A percentile compares a stretch with the other conserved stretches of the same genome.
Conservation (phyloP, 257 asterid genomes). For the Paulownia fortunei region DNA sequence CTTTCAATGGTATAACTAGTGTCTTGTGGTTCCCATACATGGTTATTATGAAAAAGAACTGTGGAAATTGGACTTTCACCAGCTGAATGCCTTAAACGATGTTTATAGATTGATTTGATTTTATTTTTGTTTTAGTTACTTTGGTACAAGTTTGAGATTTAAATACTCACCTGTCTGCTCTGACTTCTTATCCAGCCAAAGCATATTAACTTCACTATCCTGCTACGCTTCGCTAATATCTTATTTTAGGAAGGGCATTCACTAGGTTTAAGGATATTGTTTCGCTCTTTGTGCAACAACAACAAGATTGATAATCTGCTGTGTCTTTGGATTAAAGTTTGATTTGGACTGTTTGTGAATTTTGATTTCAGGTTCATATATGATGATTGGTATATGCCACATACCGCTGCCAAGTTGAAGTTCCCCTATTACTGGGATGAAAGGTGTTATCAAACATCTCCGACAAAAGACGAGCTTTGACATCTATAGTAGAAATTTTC, state of each 20-base stretch:
- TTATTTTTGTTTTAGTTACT: too few relatives aligned
- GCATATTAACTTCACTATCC: too few relatives aligned
- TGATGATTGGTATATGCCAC: conserved; percentile 91
- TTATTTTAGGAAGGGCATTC: too few relatives aligned
- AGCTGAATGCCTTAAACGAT: too few relatives aligned
- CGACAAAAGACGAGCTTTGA: conserved; percentile 77
- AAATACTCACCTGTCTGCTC: too few relatives aligned
- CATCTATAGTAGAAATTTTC: conserved; percentile 12
- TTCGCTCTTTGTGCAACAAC: not conserved
- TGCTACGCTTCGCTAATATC: too few relatives aligned
- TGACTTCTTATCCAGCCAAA: too few relatives aligned
- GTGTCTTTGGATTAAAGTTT: not conserved
- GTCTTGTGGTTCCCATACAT: too few relatives aligned
- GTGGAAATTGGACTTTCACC: too few relatives aligned
- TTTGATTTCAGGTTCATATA: conserved; percentile 76
- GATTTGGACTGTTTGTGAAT: not conserved
- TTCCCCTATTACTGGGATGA: conserved; percentile 89
- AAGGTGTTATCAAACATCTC: conserved; percentile 53
- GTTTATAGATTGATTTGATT: too few relatives aligned
- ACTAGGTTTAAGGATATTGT: not conserved
- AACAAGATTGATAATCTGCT: not conserved
- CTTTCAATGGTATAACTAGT: not conserved
- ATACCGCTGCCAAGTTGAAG: conserved; percentile 84
- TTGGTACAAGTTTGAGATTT: too few relatives aligned
- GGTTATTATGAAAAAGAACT: too few relatives aligned